phyloP scores from a whole-genome alignment of 2,329 filamentous ascomycete genomes.

The Cadophora luteo-olivacea region DNA sequence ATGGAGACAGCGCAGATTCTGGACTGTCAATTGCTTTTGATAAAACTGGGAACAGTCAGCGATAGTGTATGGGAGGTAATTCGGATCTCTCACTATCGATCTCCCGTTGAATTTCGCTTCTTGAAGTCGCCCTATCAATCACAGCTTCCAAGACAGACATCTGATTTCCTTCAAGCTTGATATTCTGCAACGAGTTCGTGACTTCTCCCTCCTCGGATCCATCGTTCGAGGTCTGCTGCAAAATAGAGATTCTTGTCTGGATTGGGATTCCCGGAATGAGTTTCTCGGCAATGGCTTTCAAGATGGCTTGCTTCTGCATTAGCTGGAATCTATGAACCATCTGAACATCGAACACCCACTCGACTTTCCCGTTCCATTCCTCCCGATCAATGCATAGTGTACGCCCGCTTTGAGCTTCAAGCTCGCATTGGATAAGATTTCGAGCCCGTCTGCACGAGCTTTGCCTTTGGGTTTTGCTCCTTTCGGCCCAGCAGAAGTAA shows the following conservation, averaged over 20 bases:
- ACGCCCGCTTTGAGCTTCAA: slow-evolving; percentile 75
- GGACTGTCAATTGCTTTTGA: slow-evolving; percentile 63
- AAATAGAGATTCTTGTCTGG: slow-evolving; percentile 67
- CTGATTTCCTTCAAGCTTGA: slow-evolving; percentile 37
- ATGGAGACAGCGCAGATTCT: slow-evolving; percentile 61
- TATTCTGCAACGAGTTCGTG: slow-evolving; percentile 20
- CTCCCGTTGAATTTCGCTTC: slow-evolving; percentile 64
- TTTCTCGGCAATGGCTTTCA: slow-evolving; percentile 78
- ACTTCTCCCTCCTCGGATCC: slow-evolving; percentile 45
- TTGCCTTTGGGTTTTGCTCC: slow-evolving; percentile 58
- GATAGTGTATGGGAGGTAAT: neutral
- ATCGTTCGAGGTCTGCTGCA: slow-evolving; percentile 66
- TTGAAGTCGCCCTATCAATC: slow-evolving; percentile 64
- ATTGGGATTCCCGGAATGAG: slow-evolving; percentile 78
- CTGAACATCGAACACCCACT: slow-evolving; percentile 55
- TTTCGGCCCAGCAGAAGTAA: slow-evolving; percentile 53
- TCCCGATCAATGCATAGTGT: slow-evolving; percentile 79
- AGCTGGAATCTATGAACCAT: neutral
- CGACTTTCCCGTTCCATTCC: slow-evolving; percentile 85
- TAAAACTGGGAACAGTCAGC: slow-evolving; percentile 51
- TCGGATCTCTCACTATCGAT: slow-evolving; percentile 57
- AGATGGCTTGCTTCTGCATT: slow-evolving; percentile 57
- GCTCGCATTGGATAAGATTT: slow-evolving; percentile 74
- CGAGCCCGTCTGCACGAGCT: slow-evolving; percentile 57
- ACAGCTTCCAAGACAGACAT: slow-evolving; percentile 70